Percentiles rank a stretch among this genome's conserved stretches.
Evolutionary conservation across 129 eudicot species (phyloP).

Genomic region (Escallonia herrerae): DNA sequence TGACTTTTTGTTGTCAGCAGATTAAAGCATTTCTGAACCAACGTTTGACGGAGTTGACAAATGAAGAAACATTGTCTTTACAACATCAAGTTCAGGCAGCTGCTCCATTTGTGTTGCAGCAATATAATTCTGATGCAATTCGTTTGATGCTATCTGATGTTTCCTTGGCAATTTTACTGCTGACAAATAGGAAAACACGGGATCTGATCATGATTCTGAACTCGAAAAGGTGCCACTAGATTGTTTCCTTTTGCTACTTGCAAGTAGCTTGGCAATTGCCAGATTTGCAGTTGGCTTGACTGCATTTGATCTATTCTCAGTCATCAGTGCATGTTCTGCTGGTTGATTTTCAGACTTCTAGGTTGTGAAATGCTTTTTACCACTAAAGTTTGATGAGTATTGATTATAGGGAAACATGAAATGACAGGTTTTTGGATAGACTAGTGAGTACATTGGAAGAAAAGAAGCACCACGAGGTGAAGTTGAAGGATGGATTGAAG

Average conservation of each 20-base stretch:
- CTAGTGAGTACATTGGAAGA: constrained; percentile 86
- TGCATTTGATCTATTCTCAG: background rate
- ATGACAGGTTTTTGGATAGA: constrained; percentile 79
- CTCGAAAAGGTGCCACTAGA: constrained; percentile 63
- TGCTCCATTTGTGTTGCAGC: constrained; percentile 93
- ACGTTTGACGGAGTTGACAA: constrained; percentile 68
- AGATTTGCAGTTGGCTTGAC: background rate
- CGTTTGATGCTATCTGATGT: constrained; percentile 68
- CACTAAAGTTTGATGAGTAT: background rate
- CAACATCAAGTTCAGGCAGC: constrained; percentile 97
- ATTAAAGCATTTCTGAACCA: constrained; percentile 89
- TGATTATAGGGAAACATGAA: constrained; percentile 4
- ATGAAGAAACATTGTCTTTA: constrained; percentile 77
- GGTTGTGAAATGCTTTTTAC: background rate
- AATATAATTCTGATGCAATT: constrained; percentile 62
- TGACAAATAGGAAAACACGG: constrained; percentile 82
- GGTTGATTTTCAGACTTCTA: background rate
- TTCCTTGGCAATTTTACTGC: constrained; percentile 61
- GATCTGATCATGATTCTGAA: constrained; percentile 90
- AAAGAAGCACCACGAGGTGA: constrained; percentile 86
- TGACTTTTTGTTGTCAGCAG: constrained; percentile 22
- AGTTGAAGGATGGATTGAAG: constrained; percentile 81
- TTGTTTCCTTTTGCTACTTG: background rate
- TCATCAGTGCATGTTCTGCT: background rate
- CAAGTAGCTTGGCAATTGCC: background rate